Evolutionary conservation across 768 basidiomycete species (phyloP).

Genomic region (Hygrocybe punicea): DNA sequence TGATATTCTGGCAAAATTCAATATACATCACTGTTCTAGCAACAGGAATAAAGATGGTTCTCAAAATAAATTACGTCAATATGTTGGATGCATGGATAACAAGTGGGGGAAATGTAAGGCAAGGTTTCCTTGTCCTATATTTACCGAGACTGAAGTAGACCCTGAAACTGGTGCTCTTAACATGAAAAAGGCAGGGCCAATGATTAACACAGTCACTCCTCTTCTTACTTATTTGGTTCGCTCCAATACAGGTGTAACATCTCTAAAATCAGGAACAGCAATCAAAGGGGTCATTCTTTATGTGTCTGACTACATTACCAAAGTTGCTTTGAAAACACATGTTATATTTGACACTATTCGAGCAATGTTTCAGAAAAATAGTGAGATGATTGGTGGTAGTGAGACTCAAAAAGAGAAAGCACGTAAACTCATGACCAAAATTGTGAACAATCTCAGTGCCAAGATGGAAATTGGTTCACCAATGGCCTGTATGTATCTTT

Average conservation of each 20-base stretch:
- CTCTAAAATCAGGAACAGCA: too few relatives aligned
- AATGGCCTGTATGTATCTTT: slow-evolving; percentile 21
- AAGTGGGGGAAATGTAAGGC: slow-evolving; percentile 29
- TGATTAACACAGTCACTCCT: slow-evolving; percentile 12
- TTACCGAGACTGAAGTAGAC: slow-evolving; percentile 26
- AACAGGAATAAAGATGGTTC: slow-evolving; percentile 28
- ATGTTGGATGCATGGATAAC: slow-evolving; percentile 24
- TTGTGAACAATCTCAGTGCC: slow-evolving; percentile 26
- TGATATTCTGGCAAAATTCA: slow-evolving; percentile 15
- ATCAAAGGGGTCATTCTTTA: slow-evolving; percentile 28
- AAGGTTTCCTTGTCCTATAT: slow-evolving; percentile 30
- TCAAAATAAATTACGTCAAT: slow-evolving; percentile 14
- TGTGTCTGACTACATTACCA: slow-evolving; percentile 31
- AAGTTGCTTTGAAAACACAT: slow-evolving; percentile 21
- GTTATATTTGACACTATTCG: slow-evolving; percentile 30
- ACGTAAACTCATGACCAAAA: slow-evolving; percentile 21
- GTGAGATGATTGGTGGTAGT: slow-evolving; percentile 22
- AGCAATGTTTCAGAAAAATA: slow-evolving; percentile 20
- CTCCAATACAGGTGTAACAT: too few relatives aligned
- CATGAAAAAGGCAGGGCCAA: slow-evolving; percentile 29
- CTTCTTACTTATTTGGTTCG: too few relatives aligned
- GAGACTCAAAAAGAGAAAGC: slow-evolving; percentile 18
- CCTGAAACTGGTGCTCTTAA: slow-evolving; percentile 21
- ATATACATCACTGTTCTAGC: slow-evolving; percentile 18
- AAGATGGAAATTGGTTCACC: slow-evolving; percentile 32